Evolutionary conservation across 2,329 filamentous ascomycete genomes (phyloP), one percentile per base, ranked within the genome.

Genomic region (Pseudopyricularia javanii): DNA sequence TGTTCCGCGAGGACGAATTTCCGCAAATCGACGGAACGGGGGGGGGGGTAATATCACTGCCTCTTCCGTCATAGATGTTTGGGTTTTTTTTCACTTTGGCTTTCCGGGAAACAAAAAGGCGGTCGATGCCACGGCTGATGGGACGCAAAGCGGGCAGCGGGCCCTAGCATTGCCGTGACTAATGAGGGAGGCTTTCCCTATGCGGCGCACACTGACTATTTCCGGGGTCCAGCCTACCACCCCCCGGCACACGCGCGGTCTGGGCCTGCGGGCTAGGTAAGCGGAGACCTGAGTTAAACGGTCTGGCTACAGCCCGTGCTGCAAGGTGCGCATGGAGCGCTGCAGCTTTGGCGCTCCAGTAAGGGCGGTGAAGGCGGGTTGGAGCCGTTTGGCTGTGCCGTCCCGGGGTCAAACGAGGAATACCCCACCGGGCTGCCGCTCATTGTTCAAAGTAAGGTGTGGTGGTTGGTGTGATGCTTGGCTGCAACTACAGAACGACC

Each of bases 351-450:
- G 37, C n/a, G 35, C 35, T 40, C 35, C 35, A 33, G 47, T 17
- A 15, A 35, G 34, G 32, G 48, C 48, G 48, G 48, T 50, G 48
- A 50, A 34, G 48, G 48, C 30, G 48, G 30, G 32, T 22, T 50
- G n/a, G 8, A 50, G 48, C 48, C 48, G 48, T 50, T 50, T 50
- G 48, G 48, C 32, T 50, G 48, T 15, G 15, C 48, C 48, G 26
- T 50, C 20, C 30, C 28, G 37, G 37, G 37, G 37, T 7, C 17
- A n/a, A 43, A 43, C 3, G n/a, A 43, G 37, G 17, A 22, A 33
- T 43, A 20, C 37, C 35, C 37, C 37, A 43, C 37, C 7, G n/a
- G 35, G 35, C 35, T 40, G 35, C 35, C 35, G 35, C 35, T 8
- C 35, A n/a, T 4, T 20, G 8, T 43, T n/a, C 37, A 43, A 11